Evolutionary conservation across 805 yeast species (phyloP).

Genomic region (Torulaspora delbrueckii): DNA sequence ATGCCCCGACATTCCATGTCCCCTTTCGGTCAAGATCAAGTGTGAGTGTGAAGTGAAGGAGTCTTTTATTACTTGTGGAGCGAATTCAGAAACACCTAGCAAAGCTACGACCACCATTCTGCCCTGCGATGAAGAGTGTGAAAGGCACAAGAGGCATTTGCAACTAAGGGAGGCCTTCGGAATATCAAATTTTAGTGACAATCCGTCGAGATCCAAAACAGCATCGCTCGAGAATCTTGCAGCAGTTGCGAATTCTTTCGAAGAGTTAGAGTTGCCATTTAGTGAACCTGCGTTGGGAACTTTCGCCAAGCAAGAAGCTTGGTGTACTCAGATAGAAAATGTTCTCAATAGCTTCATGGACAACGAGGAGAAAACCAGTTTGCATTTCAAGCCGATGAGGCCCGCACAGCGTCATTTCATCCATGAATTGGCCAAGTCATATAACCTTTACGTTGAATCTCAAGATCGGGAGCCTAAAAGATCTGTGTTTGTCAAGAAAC

Average conservation of each 20-base stretch:
- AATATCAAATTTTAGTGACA: constrained; percentile 6
- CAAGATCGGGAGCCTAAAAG: constrained; percentile 81
- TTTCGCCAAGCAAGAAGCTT: constrained; percentile 51
- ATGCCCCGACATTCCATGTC: constrained; percentile 55
- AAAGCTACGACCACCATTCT: constrained; percentile 38
- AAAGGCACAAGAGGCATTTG: constrained; percentile 51
- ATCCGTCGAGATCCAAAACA: constrained; percentile 4
- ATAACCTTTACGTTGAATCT: constrained; percentile 57
- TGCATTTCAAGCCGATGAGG: constrained; percentile 72
- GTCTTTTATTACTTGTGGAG: constrained; percentile 52
- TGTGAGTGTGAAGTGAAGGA: constrained; percentile 64
- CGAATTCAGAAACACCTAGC: constrained; percentile 35
- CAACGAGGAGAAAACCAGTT: constrained; percentile 37
- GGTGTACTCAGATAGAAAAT: constrained; percentile 65
- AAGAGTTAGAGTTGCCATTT: constrained; percentile 38
- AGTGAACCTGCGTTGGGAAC: constrained; percentile 43
- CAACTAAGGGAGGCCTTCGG: constrained; percentile 62
- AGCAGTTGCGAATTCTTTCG: constrained; percentile 25
- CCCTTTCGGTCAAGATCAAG: constrained; percentile 42
- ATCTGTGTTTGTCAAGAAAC: constrained; percentile 55
- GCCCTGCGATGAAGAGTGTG: constrained; percentile 71
- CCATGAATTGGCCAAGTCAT: constrained; percentile 60
- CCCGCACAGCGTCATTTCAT: constrained; percentile 64
- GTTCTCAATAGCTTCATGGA: constrained; percentile 47
- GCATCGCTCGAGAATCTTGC: constrained; percentile 17